Conservation (phyloP, 106 monocot species). For the Phalaenopsis aphrodite region DNA sequence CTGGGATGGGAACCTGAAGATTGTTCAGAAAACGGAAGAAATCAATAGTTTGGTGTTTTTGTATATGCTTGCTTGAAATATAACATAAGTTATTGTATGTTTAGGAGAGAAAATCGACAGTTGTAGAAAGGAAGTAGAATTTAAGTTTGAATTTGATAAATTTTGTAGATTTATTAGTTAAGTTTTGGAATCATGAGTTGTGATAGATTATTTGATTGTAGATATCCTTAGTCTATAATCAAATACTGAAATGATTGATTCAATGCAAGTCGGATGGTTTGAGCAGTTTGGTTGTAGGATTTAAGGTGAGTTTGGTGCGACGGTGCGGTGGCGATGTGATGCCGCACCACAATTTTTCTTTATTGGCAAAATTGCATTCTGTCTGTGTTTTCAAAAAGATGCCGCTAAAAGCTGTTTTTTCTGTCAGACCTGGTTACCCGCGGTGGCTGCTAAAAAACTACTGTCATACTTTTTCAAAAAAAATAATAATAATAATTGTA, state of each 20-base stretch:
- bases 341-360: too few relatives aligned
- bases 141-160: background rate
- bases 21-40: background rate
- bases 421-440: too few relatives aligned
- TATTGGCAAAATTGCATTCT: too few relatives aligned
- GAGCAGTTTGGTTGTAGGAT: background rate
- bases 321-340: too few relatives aligned
- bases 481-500: too few relatives aligned
- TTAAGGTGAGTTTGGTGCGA: background rate
- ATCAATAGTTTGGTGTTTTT: background rate
- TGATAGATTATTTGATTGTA: background rate
- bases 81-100: background rate
- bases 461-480: too few relatives aligned
- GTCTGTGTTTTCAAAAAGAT: too few relatives aligned
- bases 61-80: background rate
- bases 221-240: background rate
- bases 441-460: too few relatives aligned
- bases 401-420: too few relatives aligned
- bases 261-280: background rate
- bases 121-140: background rate
- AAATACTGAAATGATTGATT: background rate
- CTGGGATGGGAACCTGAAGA: conserved; percentile 52
- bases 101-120: background rate
- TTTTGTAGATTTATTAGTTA: background rate
- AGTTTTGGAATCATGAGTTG: background rate